phyloP scores from a whole-genome alignment of 257 asterid species.

The Solanum gandarillasii region DNA sequence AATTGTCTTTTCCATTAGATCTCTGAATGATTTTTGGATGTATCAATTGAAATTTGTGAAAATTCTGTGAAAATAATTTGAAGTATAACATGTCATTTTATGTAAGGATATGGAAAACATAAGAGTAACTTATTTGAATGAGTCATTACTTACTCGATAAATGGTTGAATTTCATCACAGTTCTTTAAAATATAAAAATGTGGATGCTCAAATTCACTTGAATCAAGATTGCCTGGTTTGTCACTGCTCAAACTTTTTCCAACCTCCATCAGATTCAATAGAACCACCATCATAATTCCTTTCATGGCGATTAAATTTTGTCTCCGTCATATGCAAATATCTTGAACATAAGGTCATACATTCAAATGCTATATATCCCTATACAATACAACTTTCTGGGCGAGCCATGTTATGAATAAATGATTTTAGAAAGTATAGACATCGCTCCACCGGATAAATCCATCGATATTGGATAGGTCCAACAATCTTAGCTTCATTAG shows the following conservation, averaged over 20 bases:
- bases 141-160: not conserved
- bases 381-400: not conserved
- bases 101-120: not conserved
- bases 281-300: not conserved
- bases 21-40: not conserved
- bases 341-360: not conserved
- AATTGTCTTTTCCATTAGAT: not conserved
- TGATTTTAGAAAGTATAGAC: not conserved
- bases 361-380: too few species aligned
- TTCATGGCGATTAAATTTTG: not conserved
- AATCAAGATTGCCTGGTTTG: not conserved
- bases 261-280: not conserved
- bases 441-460: not conserved
- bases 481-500: not conserved
- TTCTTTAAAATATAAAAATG: too few species aligned
- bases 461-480: not conserved
- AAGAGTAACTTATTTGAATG: not conserved
- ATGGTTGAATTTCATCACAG: not conserved
- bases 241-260: too few species aligned
- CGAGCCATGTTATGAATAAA: too few species aligned
- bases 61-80: not conserved
- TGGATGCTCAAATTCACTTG: not conserved
- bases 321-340: not conserved
- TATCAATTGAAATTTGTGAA: not conserved
- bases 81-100: too few species aligned